phyloP scores from a whole-genome alignment of 1,284 basidiomycete species.

The Moesziomyces sp. region DNA sequence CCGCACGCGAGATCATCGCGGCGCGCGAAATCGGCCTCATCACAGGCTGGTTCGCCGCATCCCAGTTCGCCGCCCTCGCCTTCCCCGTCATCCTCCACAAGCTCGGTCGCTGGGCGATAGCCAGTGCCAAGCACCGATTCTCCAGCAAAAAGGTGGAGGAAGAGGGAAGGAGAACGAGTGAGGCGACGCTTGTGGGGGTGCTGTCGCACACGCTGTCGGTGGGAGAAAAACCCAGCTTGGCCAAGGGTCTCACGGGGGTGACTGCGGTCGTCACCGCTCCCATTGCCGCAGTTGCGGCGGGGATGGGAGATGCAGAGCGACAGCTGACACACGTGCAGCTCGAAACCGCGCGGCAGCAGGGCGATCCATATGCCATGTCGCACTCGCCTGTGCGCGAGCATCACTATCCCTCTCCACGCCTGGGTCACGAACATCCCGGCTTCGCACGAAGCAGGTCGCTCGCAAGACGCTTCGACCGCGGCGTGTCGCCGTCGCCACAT shows the following conservation, averaged over 20 bases:
- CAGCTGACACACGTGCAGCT: slow-evolving; percentile 47
- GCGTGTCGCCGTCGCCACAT: slow-evolving; percentile 6
- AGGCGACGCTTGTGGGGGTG: slow-evolving; percentile 23
- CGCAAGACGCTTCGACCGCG: not conserved
- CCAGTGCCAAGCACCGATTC: not conserved
- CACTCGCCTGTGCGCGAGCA: slow-evolving; percentile 9
- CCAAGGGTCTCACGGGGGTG: slow-evolving; percentile 45
- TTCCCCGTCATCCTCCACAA: slow-evolving; percentile 49
- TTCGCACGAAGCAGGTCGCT: not conserved
- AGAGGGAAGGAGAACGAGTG: slow-evolving; percentile 15
- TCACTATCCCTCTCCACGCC: slow-evolving; percentile 20
- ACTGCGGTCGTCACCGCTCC: slow-evolving; percentile 49
- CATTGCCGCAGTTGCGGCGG: not conserved
- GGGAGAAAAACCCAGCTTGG: slow-evolving; percentile 30
- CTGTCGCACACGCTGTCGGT: slow-evolving; percentile 18
- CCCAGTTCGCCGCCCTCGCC: slow-evolving; percentile 47
- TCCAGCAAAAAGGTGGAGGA: slow-evolving; percentile 3
- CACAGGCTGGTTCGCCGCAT: slow-evolving; percentile 53
- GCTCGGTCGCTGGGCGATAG: slow-evolving; percentile 6
- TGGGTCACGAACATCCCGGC: not conserved
- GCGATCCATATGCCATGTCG: slow-evolving; percentile 38
- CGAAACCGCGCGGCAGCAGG: slow-evolving; percentile 59
- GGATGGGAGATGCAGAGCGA: slow-evolving; percentile 28
- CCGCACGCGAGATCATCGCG: slow-evolving; percentile 53
- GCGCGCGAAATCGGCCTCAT: slow-evolving; percentile 57